These are phyloP conservation scores for Dichomitus squalens DNA, from an alignment of 1,284 basidiomycete species.

Conservation along the genomic window DNA sequence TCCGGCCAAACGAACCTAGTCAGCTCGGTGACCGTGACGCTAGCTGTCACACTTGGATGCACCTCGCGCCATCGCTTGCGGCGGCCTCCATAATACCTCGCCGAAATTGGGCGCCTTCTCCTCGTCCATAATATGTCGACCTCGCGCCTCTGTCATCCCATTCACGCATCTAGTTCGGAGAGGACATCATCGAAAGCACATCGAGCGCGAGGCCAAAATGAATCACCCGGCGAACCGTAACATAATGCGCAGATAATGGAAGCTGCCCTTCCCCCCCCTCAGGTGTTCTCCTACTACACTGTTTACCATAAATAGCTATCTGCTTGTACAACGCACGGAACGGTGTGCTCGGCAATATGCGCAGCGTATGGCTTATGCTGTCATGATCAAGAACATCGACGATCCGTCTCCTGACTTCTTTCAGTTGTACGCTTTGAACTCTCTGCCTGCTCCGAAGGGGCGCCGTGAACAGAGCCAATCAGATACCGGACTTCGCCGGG, in stretches of 20 bases:
- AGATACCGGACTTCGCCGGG: too few species aligned
- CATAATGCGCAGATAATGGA: conserved; percentile 8
- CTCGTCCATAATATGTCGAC: too few species aligned
- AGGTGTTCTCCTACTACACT: conserved; percentile 12
- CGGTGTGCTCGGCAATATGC: neutral
- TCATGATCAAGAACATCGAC: too few species aligned
- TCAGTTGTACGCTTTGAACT: too few species aligned
- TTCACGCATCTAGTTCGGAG: neutral
- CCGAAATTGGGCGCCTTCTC: neutral
- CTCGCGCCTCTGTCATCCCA: neutral
- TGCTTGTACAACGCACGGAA: neutral
- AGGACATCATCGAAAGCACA: neutral
- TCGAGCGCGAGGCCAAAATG: neutral
- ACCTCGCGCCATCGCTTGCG: conserved; percentile 20
- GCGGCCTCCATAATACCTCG: neutral
- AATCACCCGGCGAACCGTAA: neutral
- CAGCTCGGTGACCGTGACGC: conserved; percentile 34
- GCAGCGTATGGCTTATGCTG: too few species aligned
- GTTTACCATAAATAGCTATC: conserved; percentile 16
- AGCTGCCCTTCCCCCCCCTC: conserved; percentile 10
- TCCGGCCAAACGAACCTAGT: conserved; percentile 36
- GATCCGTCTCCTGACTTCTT: too few species aligned
- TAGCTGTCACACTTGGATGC: conserved; percentile 24
- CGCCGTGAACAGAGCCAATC: too few species aligned
- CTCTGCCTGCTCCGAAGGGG: too few species aligned